Evolutionary conservation across 2,329 filamentous ascomycete species (phyloP).

Genomic region (Rhytidhysteron rufulum): DNA sequence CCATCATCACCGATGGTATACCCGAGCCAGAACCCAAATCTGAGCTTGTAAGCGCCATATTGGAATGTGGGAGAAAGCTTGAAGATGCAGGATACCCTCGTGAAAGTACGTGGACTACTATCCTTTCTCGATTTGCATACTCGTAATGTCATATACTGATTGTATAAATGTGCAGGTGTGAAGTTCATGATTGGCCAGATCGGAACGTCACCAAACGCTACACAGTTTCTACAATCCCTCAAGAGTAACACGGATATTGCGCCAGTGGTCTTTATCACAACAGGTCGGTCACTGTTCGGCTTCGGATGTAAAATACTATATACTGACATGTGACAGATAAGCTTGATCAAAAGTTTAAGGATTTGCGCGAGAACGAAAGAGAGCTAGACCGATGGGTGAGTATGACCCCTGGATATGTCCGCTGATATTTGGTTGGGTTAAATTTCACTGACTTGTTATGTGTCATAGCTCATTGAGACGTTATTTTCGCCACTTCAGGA

Average conservation of each 20-base stretch:
- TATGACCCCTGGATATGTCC: not conserved
- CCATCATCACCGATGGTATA: slow-evolving; percentile 12
- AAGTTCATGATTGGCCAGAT: slow-evolving; percentile 1
- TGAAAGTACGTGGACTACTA: slow-evolving; percentile 8
- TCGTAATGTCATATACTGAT: not conserved
- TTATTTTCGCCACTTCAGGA: too few relatives aligned
- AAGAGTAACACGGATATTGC: not conserved
- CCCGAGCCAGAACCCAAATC: slow-evolving; percentile 3
- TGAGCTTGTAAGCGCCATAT: slow-evolving; percentile 5
- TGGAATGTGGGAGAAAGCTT: slow-evolving; percentile 9
- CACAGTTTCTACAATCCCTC: not conserved
- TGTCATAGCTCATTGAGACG: too few relatives aligned
- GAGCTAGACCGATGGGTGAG: slow-evolving; percentile 1
- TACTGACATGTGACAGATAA: not conserved
- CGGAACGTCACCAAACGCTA: not conserved
- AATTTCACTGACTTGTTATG: too few relatives aligned
- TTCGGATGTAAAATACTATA: not conserved
- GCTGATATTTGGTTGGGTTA: too few relatives aligned
- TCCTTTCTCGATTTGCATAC: too few relatives aligned
- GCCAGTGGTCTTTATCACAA: not conserved
- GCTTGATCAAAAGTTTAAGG: not conserved
- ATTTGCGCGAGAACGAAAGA: not conserved
- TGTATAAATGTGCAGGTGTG: not conserved
- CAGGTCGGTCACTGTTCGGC: too few relatives aligned
- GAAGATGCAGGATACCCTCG: slow-evolving; percentile 4